Base-by-base conservation (phyloP, 352 stramenopile genomes). In the Phytophthora chlamydospora region DNA sequence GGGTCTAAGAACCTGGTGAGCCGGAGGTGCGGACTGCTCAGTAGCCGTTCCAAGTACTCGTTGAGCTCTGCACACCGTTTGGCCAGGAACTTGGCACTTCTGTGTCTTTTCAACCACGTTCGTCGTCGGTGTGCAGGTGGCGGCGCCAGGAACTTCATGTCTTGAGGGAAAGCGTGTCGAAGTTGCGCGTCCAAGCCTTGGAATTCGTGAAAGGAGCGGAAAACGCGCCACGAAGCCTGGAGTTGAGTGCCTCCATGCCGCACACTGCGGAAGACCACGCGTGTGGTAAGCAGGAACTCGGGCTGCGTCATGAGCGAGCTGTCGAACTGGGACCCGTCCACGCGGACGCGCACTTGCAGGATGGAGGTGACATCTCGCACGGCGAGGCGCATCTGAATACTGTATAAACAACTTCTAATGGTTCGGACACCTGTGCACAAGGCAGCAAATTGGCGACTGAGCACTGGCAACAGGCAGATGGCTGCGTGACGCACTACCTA, bases 201-300 rank as follows among this genome's bases (percentile, higher is more conserved):
- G 58, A 95, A 95, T 58, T 92, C 84, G 36, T 83, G 56, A 58
- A 95, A 95, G 9, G 73, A 79, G 14, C 86, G 80, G 53, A 80
- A 90, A 19, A 85, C 69, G 3, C 66, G 60, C 86, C 86, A 95
- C 17, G 59, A 65, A 19, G 80, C 85, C 52, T 85, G 66, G 19
- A 93, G 61, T 36, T 76, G 65, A 6, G 79, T 78, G 29, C 68
- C 65, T 16, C 83, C 84, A 49, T 76, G 66, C 52, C 86, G 76
- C 13, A 74, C 69, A 55, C 79, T 90, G 48, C 83, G 73, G 63
- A 95, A 90, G 3, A 88, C 74, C 16, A 93, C 70, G 50, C 57
- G 52, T 9, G 80, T 90, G 17, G 75, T 51, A 17, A 95, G 68
- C 12, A 78, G 47, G 61, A 90, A 95, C 70, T 95, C 86, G 6